Base-by-base conservation (phyloP, 2,329 filamentous ascomycete species). In the Passalora sequoiae region DNA sequence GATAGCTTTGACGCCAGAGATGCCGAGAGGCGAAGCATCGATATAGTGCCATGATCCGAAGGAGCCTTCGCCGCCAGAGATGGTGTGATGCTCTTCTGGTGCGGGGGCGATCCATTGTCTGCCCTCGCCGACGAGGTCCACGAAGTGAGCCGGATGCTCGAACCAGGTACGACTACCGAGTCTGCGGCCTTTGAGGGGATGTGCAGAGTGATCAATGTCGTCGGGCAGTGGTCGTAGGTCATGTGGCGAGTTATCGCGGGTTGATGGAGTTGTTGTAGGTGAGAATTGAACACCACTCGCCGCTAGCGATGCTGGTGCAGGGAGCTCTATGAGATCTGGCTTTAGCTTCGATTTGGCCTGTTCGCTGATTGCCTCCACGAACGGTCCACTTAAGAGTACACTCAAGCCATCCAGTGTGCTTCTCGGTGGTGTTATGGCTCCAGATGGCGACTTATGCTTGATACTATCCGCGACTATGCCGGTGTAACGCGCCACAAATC, bases 91-190 rank as follows among this genome's bases (percentile, higher is more conserved):
- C 3, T 3, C 21, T n/a, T 19, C 12, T 12, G 42, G 42, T 8
- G 19, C 36, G 10, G 28, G 28, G 3, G 29, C 25, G 2, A 15
- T 19, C 28, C 29, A 44, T 27, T 40, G 42, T 13, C 35, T 15
- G 12, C 15, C 33, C 10, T 33, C 20, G 10, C 36, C 42, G 21
- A 40, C 24, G 6, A 40, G 28, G 13, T 46, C 32, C 9, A 25
- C 9, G 29, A 53, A 48, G 7, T 24, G 10, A 4, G 31, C 29
- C 22, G 40, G 13, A 29, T 48, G 30, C 9, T 37, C 29, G 17
- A 49, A 21, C 30, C 45, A 41, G 25, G 17, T 39, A 20, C 43
- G 45, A 25, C 42, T 47, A 3, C 12, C n/a, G 10, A 43, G 44
- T 6, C 49, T 44, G 7, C 38, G 28, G 2, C 49, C 41, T 6